phyloP scores from a whole-genome alignment of 352 stramenopile genomes.

The Phytophthora citrophthora region DNA sequence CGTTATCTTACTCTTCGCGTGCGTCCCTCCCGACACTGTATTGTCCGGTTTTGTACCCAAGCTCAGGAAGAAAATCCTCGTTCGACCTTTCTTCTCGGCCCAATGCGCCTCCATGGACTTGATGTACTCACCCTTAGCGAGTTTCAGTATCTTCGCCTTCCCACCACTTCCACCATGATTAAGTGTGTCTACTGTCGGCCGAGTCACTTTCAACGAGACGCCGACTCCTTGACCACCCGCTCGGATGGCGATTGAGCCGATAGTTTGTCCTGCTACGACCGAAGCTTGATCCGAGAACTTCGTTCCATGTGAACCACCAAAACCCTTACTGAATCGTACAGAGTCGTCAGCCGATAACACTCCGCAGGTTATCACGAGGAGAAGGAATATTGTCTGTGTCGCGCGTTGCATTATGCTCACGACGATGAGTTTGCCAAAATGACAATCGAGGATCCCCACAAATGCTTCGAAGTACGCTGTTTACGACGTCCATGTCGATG shows the following conservation, averaged over 20 bases:
- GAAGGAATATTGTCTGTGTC: neutral
- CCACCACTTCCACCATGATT: slow-evolving; percentile 30
- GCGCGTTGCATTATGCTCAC: slow-evolving; percentile 7
- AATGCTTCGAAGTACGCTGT: no score
- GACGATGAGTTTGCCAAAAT: slow-evolving; percentile 11
- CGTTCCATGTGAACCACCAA: slow-evolving; percentile 22
- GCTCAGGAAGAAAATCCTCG: slow-evolving; percentile 28
- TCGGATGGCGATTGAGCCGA: slow-evolving; percentile 25
- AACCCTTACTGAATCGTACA: slow-evolving; percentile 24
- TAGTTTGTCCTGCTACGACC: slow-evolving; percentile 14
- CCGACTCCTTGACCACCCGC: slow-evolving; percentile 13
- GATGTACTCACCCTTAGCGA: slow-evolving; percentile 19
- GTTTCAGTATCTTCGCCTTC: slow-evolving; percentile 1
- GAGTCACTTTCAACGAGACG: slow-evolving; percentile 18
- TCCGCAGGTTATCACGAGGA: slow-evolving; percentile 2
- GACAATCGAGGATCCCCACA: neutral
- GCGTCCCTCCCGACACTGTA: slow-evolving; percentile 7
- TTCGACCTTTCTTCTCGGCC: slow-evolving; percentile 18
- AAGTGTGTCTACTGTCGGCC: slow-evolving; percentile 18
- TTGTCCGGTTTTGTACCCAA: slow-evolving; percentile 27
- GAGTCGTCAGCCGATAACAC: slow-evolving; percentile 11
- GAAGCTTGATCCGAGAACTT: slow-evolving; percentile 27
- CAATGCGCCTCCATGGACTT: slow-evolving; percentile 36
- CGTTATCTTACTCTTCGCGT: slow-evolving; percentile 16
- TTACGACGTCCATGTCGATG: no score